These are phyloP conservation scores for Hygrophorus pudorinus DNA, from an alignment of 768 basidiomycete species.

Conservation along the genomic window DNA sequence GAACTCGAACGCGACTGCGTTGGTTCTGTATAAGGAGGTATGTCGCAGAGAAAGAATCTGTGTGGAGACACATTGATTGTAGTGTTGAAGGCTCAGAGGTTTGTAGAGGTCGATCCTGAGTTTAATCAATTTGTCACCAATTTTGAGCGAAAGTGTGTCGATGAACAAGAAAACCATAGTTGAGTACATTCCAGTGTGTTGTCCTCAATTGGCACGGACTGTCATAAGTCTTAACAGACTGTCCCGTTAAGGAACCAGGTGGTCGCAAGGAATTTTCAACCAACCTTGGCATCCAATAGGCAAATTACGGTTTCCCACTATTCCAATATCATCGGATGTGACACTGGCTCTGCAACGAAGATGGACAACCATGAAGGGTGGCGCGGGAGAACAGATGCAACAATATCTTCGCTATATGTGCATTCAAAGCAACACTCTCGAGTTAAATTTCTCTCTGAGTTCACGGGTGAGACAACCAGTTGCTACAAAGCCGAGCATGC, in stretches of 20 bases:
- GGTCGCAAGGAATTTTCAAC: not conserved
- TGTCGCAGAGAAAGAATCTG: not conserved
- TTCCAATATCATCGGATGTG: not conserved
- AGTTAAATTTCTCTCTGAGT: not conserved
- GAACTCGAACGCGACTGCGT: not conserved
- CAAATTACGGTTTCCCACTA: not conserved
- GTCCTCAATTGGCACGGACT: not conserved
- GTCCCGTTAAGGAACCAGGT: not conserved
- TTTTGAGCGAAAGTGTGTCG: not conserved
- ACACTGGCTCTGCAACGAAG: not conserved
- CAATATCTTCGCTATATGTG: not conserved
- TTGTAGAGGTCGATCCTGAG: not conserved
- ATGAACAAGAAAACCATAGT: not conserved
- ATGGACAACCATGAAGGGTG: not conserved
- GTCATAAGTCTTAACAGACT: not conserved
- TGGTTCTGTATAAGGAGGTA: not conserved
- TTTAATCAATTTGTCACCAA: not conserved
- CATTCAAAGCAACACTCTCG: not conserved
- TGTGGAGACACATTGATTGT: not conserved
- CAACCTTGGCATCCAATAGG: not conserved
- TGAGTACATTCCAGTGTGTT: not conserved
- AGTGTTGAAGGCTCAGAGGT: not conserved
- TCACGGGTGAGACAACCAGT: not conserved
- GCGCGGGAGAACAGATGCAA: not conserved
- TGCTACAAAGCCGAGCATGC: not conserved